Base-by-base conservation (phyloP, 2,329 filamentous ascomycete genomes). In the Penicillium fuscoglaucum region DNA sequence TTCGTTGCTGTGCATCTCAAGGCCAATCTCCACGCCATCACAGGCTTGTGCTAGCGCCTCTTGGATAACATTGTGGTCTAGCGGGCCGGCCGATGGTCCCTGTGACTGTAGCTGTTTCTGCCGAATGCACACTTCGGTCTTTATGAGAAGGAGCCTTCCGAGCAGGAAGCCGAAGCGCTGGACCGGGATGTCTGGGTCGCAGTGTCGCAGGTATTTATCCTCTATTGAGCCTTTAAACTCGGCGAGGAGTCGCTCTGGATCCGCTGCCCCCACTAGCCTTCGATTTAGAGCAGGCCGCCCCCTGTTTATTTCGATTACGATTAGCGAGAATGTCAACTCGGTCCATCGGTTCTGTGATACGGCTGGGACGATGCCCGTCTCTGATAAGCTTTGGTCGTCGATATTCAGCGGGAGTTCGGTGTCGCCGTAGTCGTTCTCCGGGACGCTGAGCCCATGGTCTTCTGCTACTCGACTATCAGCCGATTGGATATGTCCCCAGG, bases 391-490 rank as follows among this genome's bases (percentile, higher is more conserved):
- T 15, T 64, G 68, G 60, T 87, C 84, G 54, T 86, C 80, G 43
- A 86, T 71, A 56, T 87, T 87, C 3, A 60, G 37, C 1, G 67
- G 67, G 2, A 68, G 26, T 1, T 61, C 53, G 4, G 65, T 64
- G 61, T 84, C 82, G 58, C 79, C 82, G 19, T 55, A 53, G 7
- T 64, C 52, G 76, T 76, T 61, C 78, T 83, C 79, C 1, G 77
- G 79, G 1, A 80, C 77, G 62, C 81, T 79, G 41, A 80, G 79
- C 0, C 85, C 84, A 60, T 86, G 83, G 57, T 86, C 84, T 61
- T 87, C 84, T 2, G 81, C 81, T 1, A 82, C 79, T 48, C 83
- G 73, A 79, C 78, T 49, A 21, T 69, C 67, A 8, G 61, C 64
- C 1, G 61, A 57, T 41, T 81, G 79, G 0, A 87, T 74, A 57